Conservation (phyloP, 2,329 filamentous ascomycete genomes). For the Fusarium concolor region DNA sequence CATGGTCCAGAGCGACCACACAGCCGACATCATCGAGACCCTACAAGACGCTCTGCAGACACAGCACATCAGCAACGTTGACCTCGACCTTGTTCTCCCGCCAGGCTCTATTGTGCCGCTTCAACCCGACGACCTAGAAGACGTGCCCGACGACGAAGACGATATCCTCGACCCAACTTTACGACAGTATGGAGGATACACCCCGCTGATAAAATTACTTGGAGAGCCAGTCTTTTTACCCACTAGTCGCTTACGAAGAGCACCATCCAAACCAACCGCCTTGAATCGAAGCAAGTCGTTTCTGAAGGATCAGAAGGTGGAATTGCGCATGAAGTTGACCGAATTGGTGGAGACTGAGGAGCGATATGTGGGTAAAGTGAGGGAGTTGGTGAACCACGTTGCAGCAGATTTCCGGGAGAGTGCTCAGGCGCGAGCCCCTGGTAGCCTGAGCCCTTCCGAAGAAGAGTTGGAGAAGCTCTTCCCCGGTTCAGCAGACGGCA, state of each 20-base stretch:
- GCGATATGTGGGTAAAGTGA: conserved; percentile 89
- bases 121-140: conserved; percentile 68
- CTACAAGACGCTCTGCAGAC: conserved; percentile 82
- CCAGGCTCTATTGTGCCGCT: conserved; percentile 78
- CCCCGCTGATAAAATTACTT: conserved; percentile 79
- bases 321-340: conserved; percentile 86
- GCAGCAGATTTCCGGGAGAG: conserved; percentile 82
- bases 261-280: conserved; percentile 86
- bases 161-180: conserved; percentile 73
- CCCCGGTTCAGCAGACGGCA: conserved; percentile 81
- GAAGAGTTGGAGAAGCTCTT: conserved; percentile 82
- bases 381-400: conserved; percentile 83
- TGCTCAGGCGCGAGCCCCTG: conserved; percentile 66
- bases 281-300: conserved; percentile 83
- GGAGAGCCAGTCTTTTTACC: conserved; percentile 89
- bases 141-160: conserved; percentile 71
- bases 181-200: conserved; percentile 81
- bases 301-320: conserved; percentile 82
- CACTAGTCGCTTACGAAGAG: conserved; percentile 84
- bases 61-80: conserved; percentile 85
- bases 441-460: conserved; percentile 77
- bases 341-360: conserved; percentile 95
- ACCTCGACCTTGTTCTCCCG: conserved; percentile 88
- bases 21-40: conserved; percentile 76
- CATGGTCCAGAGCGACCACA: conserved; percentile 85